phyloP scores from a whole-genome alignment of 2,329 filamentous ascomycete genomes.

The Septoria linicola region DNA sequence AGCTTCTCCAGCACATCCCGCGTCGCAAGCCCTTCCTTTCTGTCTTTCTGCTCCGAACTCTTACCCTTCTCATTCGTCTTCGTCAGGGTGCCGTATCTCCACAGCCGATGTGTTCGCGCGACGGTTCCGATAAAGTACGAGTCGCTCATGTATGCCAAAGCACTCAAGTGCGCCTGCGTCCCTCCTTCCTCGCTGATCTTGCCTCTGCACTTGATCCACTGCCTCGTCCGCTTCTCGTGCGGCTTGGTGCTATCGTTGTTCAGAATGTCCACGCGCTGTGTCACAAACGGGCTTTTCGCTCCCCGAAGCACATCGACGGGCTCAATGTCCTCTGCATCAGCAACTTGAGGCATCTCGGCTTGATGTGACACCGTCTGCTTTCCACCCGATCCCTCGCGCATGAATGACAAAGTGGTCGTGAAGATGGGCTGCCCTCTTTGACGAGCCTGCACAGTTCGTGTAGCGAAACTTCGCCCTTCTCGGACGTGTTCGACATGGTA shows the following conservation, averaged over 20 bases:
- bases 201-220: conserved; percentile 74
- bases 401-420: conserved; percentile 90
- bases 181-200: conserved; percentile 71
- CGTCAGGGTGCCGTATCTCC: conserved; percentile 59
- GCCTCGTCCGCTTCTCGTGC: conserved; percentile 63
- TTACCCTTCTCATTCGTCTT: conserved; percentile 24
- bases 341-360: conserved; percentile 50
- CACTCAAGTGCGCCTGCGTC: conserved; percentile 76
- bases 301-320: conserved; percentile 37
- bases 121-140: conserved; percentile 92
- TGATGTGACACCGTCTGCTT: conserved; percentile 64
- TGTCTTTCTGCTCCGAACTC: conserved; percentile 14
- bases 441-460: conserved; percentile 90
- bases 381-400: conserved; percentile 61
- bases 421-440: conserved; percentile 90
- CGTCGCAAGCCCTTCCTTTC: conserved; percentile 31
- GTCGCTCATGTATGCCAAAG: conserved; percentile 85
- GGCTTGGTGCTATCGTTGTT: conserved; percentile 56
- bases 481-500: conserved; percentile 95
- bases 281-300: conserved; percentile 56
- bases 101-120: conserved; percentile 74
- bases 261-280: conserved; percentile 55
- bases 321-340: conserved; percentile 44
- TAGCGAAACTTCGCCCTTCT: conserved; percentile 85
- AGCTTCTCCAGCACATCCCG: conserved; percentile 47